These are phyloP conservation scores for Dictyostelium purpureum DNA, from an alignment of 78 protist genomes.

Conservation along the genomic window DNA sequence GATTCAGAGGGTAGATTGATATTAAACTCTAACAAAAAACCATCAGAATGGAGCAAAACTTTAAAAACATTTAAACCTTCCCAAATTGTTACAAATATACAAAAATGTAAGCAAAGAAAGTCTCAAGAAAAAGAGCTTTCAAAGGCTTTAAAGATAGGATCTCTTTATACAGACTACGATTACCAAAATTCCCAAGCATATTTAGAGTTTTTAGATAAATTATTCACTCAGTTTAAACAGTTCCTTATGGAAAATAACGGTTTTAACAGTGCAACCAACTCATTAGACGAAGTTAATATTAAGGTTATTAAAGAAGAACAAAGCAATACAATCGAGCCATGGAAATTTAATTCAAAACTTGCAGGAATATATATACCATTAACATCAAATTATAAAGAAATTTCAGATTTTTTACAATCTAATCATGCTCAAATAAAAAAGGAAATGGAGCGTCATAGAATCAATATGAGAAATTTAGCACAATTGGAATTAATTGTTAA, in stretches of 20 bases:
- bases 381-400: not conserved
- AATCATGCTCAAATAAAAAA: not conserved
- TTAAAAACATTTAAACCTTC: slow-evolving; percentile 22
- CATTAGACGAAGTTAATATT: not conserved
- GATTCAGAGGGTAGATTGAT: slow-evolving; percentile 57
- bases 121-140: slow-evolving; percentile 10
- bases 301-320: not conserved
- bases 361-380: slow-evolving; percentile 30
- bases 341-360: not conserved
- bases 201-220: not conserved
- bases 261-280: not conserved
- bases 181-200: slow-evolving; percentile 4
- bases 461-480: slow-evolving; percentile 13
- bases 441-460: slow-evolving; percentile 6
- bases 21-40: not conserved
- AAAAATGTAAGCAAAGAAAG: slow-evolving; percentile 16
- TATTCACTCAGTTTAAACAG: not conserved
- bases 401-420: not conserved
- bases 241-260: not conserved
- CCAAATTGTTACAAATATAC: slow-evolving; percentile 1
- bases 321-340: not conserved
- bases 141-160: not conserved
- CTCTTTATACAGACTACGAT: slow-evolving; percentile 28
- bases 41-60: not conserved
- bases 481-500: slow-evolving; percentile 49